Evolutionary conservation across 2,329 filamentous ascomycete species (phyloP), one percentile per base, ranked within the genome.

Genomic region (Botrytis cinerea): DNA sequence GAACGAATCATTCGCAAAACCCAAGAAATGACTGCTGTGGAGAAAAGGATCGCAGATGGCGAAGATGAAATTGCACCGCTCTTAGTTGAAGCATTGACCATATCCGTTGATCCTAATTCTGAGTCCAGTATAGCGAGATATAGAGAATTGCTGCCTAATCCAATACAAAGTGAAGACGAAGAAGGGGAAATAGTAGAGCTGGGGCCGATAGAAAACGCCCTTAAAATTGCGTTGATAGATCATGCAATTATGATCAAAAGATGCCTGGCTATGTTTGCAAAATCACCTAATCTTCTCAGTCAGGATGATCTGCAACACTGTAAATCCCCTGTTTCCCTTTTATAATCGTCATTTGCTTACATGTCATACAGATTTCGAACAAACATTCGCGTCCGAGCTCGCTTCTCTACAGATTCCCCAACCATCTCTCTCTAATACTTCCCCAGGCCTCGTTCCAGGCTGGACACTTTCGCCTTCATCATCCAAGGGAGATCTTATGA

Each of bases 1-100:
- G 95, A 98, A 81, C 91, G 95, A 25, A 95, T 96, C 46, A 91
- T 93, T 78, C 90, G 95, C 74, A 98, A 98, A 85, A 97, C 95
- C 0, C 89, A 93, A 74, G 95, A 98, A 82, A 89, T 98, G 84
- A 86, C 89, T 1, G 83, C 87, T 0, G 85, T 97, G 1, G 94
- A 97, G 81, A 93, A 91, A 81, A 90, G 90, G 68, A 86, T 95
- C 14, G 84, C 86, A 1, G 90, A 93, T 35, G 92, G 92, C 8
- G 93, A 95, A 73, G 90, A 93, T 51, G 88, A 91, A 14, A 88
- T 89, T 61, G 87, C 91, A 25, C 87, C 89, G 60, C 85, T 90
- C 63, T 85, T 98, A 48, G 87, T 93, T 0, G 93, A 96, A 77
- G 91, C 93, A 18, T 85, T 97, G 45, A 88, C 90, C 78, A 87